These are phyloP conservation scores for Jacaranda mimosifolia DNA, from an alignment of 257 asterid species.

Conservation along the genomic window DNA sequence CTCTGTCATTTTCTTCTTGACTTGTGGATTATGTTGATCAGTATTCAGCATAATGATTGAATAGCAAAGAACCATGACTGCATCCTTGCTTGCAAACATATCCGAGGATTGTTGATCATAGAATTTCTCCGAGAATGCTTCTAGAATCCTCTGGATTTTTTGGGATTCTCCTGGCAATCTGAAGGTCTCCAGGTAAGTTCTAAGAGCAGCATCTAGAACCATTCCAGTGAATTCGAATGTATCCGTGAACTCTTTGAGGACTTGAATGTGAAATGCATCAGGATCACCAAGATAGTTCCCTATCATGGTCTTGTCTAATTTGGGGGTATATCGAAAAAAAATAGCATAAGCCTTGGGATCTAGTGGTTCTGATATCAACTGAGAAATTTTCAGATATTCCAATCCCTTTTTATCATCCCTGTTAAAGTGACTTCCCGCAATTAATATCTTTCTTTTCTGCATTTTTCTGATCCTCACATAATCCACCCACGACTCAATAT, in stretches of 20 bases:
- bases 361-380: slow-evolving; percentile 70
- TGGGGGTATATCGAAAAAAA: slow-evolving; percentile 75
- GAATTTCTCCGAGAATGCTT: slow-evolving; percentile 90
- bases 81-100: slow-evolving; percentile 76
- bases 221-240: slow-evolving; percentile 82
- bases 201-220: slow-evolving; percentile 72
- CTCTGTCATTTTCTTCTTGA: slow-evolving; percentile 95
- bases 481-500: slow-evolving; percentile 69
- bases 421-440: slow-evolving; percentile 86
- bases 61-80: slow-evolving; percentile 79
- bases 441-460: slow-evolving; percentile 77
- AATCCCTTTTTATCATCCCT: slow-evolving; percentile 83
- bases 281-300: slow-evolving; percentile 95
- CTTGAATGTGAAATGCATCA: slow-evolving; percentile 72
- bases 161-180: slow-evolving; percentile 94
- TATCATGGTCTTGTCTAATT: slow-evolving; percentile 69
- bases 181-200: slow-evolving; percentile 80
- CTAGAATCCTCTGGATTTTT: slow-evolving; percentile 86
- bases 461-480: slow-evolving; percentile 69
- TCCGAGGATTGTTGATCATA: slow-evolving; percentile 91
- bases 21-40: slow-evolving; percentile 95
- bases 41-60: slow-evolving; percentile 95
- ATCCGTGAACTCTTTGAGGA: slow-evolving; percentile 76
- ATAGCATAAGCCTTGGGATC: slow-evolving; percentile 79
- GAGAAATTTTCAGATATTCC: slow-evolving; percentile 71